Evolutionary conservation across 2,329 filamentous ascomycete species (phyloP), one percentile per base, ranked within the genome.

Genomic region (Penicillium sp.): DNA sequence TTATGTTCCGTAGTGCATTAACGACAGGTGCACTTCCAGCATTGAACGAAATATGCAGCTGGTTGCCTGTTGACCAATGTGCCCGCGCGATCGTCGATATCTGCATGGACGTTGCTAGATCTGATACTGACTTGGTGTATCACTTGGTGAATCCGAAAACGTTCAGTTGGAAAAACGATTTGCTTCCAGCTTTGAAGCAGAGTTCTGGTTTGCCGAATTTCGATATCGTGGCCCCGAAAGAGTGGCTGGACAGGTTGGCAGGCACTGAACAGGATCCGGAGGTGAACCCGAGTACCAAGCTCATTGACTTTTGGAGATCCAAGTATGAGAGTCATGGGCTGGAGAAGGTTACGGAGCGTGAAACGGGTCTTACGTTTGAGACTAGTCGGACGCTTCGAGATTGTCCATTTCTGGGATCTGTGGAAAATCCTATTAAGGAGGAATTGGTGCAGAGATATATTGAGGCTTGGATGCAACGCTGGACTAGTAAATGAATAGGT

Each of bases 271-370:
- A 67, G 9, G 74, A 81, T 57, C 72, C 75, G 0, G 48, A 68
- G 23, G 65, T 56, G 23, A 80, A 80, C 50, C 76, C 77, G 1
- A 71, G 74, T 1, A 69, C 78, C 52, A 79, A 78, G 59, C 64
- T 79, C 0, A 47, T 78, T 2, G 76, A 78, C 38, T 80, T 77
- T 62, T 80, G 79, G 52, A 58, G 64, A 7, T 65, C 66, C 0
- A 79, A 79, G 52, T 80, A 80, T 48, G 72, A 28, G 2, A 23
- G 18, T 2, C 8, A 9, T 14, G 11, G 22, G 2, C n/a, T 3
- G 16, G 8, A 27, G 16, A 38, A 40, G 13, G 29, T 9, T 4
- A 20, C 29, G 9, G 20, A 3, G 9, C 23, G 14, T 16, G 16
- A 34, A 11, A 40, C 29, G 3, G 45, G 45, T 7, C 47, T 57